phyloP scores from a whole-genome alignment of 768 basidiomycete genomes.

The Paxillus rubicundulus region DNA sequence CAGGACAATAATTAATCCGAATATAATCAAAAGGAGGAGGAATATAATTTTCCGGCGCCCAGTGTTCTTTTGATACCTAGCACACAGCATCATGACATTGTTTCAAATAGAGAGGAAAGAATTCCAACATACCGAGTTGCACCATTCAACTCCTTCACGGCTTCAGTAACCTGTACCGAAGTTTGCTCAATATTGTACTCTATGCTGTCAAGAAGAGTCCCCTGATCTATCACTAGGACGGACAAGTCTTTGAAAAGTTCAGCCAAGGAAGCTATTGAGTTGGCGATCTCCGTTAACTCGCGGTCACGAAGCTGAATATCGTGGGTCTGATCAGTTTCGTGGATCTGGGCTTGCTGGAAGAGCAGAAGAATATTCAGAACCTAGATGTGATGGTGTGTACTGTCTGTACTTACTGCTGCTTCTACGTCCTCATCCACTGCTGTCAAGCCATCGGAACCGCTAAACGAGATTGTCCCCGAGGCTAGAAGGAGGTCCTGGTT shows the following conservation, averaged over 20 bases:
- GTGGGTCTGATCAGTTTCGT: slow-evolving; percentile 38
- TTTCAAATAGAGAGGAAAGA: background rate
- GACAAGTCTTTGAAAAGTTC: slow-evolving; percentile 97
- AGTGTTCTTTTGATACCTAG: slow-evolving; percentile 90
- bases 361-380: slow-evolving; percentile 7
- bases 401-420: slow-evolving; percentile 63
- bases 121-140: slow-evolving; percentile 67
- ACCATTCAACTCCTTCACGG: slow-evolving; percentile 77
- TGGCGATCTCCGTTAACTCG: slow-evolving; percentile 87
- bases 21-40: slow-evolving; percentile 83
- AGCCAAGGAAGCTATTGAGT: slow-evolving; percentile 86
- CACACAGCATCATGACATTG: background rate
- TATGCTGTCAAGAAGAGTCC: slow-evolving; percentile 91
- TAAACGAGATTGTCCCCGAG: slow-evolving; percentile 79
- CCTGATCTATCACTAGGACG: slow-evolving; percentile 93
- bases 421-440: slow-evolving; percentile 90
- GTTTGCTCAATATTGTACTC: slow-evolving; percentile 98
- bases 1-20: slow-evolving; percentile 82
- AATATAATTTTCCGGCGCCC: slow-evolving; percentile 93
- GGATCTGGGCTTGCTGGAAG: slow-evolving; percentile 32
- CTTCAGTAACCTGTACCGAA: slow-evolving; percentile 74
- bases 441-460: slow-evolving; percentile 76
- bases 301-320: slow-evolving; percentile 51
- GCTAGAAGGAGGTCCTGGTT: slow-evolving; percentile 93
- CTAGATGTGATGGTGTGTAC: slow-evolving; percentile 13